phyloP scores from a whole-genome alignment of 2,329 filamentous ascomycete genomes.

The Fusarium brachygibbosum region DNA sequence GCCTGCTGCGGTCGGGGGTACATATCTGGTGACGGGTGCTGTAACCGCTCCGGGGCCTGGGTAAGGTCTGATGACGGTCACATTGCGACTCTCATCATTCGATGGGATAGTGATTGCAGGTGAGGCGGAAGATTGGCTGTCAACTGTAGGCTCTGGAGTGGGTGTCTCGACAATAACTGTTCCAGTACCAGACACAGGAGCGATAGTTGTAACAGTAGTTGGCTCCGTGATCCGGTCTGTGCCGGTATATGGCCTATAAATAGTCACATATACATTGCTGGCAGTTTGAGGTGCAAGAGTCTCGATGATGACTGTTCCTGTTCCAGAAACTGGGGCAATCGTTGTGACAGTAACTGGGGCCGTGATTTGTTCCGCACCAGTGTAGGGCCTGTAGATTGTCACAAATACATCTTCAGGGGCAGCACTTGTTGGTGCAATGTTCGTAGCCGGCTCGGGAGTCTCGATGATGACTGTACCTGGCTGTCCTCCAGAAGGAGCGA shows the following conservation, averaged over 20 bases:
- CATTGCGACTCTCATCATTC: conserved; percentile 15
- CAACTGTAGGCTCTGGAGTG: conserved; percentile 4
- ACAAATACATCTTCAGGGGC: conserved; percentile 16
- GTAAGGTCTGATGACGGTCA: conserved; percentile 20
- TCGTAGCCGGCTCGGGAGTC: conserved; percentile 11
- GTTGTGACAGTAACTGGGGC: conserved; percentile 24
- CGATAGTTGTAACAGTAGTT: conserved; percentile 19
- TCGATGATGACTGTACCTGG: conserved; percentile 38
- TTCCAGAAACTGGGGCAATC: conserved; percentile 29
- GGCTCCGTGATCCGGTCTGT: conserved; percentile 12
- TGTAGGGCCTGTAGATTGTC: conserved; percentile 30
- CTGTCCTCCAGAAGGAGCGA: conserved; percentile 10
- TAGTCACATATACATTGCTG: conserved; percentile 9
- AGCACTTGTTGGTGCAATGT: neutral
- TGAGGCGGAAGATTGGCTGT: neutral
- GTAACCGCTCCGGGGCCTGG: conserved; percentile 16
- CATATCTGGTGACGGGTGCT: conserved; percentile 13
- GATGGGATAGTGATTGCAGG: conserved; percentile 21
- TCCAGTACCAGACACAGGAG: conserved; percentile 20
- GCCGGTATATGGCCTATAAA: conserved; percentile 20
- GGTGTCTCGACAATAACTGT: conserved; percentile 34
- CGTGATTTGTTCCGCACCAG: conserved; percentile 21
- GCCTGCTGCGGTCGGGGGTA: neutral
- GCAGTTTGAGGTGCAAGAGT: conserved; percentile 16
- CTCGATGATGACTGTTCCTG: conserved; percentile 36